Evolutionary conservation across 345 rosid species (phyloP).

Genomic region (Populus pruinosa): DNA sequence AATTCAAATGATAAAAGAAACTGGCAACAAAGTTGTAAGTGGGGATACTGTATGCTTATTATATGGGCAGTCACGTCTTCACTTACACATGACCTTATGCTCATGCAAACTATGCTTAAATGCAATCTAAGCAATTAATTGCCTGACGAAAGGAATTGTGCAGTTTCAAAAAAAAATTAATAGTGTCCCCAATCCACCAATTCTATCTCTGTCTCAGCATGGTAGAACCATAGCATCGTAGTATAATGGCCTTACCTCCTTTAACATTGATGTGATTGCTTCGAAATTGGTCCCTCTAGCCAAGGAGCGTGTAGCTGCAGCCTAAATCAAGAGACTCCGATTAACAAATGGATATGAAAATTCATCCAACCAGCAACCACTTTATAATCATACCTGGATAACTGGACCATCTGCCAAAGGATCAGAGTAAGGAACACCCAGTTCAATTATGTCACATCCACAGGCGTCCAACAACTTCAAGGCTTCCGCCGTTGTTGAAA

Average conservation of each 20-base stretch:
- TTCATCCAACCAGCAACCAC: not conserved
- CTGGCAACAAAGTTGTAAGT: not conserved
- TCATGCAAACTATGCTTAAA: not conserved
- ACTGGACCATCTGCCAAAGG: constrained; percentile 93
- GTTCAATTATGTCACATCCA: constrained; percentile 79
- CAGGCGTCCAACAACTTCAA: constrained; percentile 71
- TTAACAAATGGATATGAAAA: constrained; percentile 1
- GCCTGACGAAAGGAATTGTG: not conserved
- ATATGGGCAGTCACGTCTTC: not conserved
- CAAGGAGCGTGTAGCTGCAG: constrained; percentile 84
- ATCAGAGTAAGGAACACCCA: constrained; percentile 88
- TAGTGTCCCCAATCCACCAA: not conserved
- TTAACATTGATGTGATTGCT: constrained; percentile 63
- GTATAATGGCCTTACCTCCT: constrained; percentile 48
- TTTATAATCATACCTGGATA: constrained; percentile 60
- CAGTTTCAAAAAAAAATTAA: not conserved
- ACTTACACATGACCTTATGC: not conserved
- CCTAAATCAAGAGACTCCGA: constrained; percentile 42
- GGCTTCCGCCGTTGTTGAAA: constrained; percentile 85
- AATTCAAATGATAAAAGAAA: not conserved
- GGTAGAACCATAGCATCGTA: not conserved
- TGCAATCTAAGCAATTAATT: not conserved
- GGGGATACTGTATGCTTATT: not conserved
- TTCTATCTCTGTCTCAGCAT: not conserved
- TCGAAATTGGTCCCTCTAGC: constrained; percentile 72